phyloP scores from a whole-genome alignment of 352 stramenopile genomes.

The Phytophthora hibernalis region DNA sequence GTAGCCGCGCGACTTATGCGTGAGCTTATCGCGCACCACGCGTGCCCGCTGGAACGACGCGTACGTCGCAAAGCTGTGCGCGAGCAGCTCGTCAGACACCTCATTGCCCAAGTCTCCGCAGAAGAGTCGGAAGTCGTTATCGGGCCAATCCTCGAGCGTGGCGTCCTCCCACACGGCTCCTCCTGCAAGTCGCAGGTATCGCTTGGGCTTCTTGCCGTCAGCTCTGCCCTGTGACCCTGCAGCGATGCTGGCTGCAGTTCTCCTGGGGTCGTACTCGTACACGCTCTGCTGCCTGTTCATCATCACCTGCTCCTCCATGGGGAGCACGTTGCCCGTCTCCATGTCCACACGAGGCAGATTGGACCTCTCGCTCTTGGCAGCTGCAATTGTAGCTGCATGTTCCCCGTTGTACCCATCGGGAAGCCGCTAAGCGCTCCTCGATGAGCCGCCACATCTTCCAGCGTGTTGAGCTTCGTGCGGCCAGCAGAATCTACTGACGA shows the following conservation, averaged over 20 bases:
- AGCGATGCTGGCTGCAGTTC: constrained; percentile 42
- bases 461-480: constrained; percentile 49
- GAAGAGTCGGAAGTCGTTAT: constrained; percentile 97
- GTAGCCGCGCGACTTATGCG: constrained; percentile 93
- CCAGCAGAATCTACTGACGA: neutral
- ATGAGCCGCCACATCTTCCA: constrained; percentile 56
- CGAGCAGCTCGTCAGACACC: constrained; percentile 89
- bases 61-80: constrained; percentile 79
- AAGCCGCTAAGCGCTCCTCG: constrained; percentile 77
- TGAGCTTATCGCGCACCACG: constrained; percentile 86
- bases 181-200: constrained; percentile 69
- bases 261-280: constrained; percentile 82
- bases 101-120: constrained; percentile 95
- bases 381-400: constrained; percentile 35
- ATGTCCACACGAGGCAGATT: constrained; percentile 70
- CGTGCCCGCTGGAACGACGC: constrained; percentile 81
- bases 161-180: constrained; percentile 93
- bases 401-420: constrained; percentile 58
- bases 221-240: constrained; percentile 9
- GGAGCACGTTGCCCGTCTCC: constrained; percentile 67
- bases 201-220: constrained; percentile 47
- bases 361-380: constrained; percentile 2
- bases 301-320: constrained; percentile 76
- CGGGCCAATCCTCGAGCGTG: constrained; percentile 94
- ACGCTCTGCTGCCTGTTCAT: constrained; percentile 88